phyloP scores from a whole-genome alignment of 371 early-diverging fungal genomes.

The Zopfochytrium polystomum region DNA sequence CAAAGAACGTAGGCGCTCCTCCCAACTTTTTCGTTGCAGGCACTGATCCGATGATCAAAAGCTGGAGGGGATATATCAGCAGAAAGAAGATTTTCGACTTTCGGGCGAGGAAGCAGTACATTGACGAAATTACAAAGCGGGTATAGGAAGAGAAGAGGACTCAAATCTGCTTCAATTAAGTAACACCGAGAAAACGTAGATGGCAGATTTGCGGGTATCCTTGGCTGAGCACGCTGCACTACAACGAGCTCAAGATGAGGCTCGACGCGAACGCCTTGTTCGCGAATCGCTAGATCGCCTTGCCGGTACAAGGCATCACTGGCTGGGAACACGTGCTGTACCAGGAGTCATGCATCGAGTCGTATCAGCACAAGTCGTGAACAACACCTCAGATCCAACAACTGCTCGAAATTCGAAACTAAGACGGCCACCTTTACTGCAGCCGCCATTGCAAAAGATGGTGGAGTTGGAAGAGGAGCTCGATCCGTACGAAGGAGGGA shows the following conservation, averaged over 20 bases:
- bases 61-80: conserved; percentile 41
- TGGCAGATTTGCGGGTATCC: conserved; percentile 26
- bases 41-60: conserved; percentile 10
- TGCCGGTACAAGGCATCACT: conserved; percentile 40
- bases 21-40: background rate
- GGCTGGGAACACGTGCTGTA: conserved; percentile 39
- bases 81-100: conserved; percentile 40
- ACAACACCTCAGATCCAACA: background rate
- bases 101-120: conserved; percentile 34
- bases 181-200: conserved; percentile 4
- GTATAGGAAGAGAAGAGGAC: conserved; percentile 16
- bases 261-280: background rate
- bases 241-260: conserved; percentile 2
- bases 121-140: conserved; percentile 24
- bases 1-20: conserved; percentile 43
- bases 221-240: conserved; percentile 20
- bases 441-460: too few relatives aligned
- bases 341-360: conserved; percentile 35
- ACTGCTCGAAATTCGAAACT: too few relatives aligned
- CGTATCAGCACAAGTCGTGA: background rate
- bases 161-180: background rate
- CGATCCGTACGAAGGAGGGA: background rate
- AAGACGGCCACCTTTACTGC: too few relatives aligned
- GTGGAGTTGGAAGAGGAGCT: background rate
- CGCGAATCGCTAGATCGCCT: conserved; percentile 16